Evolutionary conservation across 2,329 filamentous ascomycete species (phyloP).

Genomic region (Eutypella sp.): DNA sequence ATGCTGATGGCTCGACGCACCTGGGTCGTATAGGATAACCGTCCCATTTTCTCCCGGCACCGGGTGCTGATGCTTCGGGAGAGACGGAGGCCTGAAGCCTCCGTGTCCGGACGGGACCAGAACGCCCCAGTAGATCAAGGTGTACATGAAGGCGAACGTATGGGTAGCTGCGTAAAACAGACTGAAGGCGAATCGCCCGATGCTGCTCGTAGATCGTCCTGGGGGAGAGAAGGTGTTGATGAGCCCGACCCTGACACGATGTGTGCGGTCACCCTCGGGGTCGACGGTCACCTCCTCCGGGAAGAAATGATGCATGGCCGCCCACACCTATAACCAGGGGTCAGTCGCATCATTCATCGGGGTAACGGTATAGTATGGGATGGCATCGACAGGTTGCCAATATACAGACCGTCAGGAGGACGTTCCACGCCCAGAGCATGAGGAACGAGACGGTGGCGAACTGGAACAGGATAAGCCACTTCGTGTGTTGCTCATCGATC

Average conservation of each 20-base stretch:
- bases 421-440: slow-evolving; percentile 40
- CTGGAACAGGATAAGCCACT: slow-evolving; percentile 42
- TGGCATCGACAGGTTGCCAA: not conserved
- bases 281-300: slow-evolving; percentile 33
- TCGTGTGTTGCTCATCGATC: slow-evolving; percentile 32
- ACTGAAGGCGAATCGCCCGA: slow-evolving; percentile 41
- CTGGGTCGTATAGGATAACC: slow-evolving; percentile 20
- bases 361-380: not conserved
- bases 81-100: slow-evolving; percentile 21
- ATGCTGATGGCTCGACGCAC: slow-evolving; percentile 12
- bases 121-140: slow-evolving; percentile 43
- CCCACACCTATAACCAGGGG: slow-evolving; percentile 38
- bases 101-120: slow-evolving; percentile 33
- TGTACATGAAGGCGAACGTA: slow-evolving; percentile 46
- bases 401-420: slow-evolving; percentile 41
- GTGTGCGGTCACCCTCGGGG: slow-evolving; percentile 19
- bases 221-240: slow-evolving; percentile 42
- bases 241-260: slow-evolving; percentile 31
- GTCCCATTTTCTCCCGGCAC: slow-evolving; percentile 9
- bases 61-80: slow-evolving; percentile 16
- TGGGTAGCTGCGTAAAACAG: slow-evolving; percentile 44
- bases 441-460: slow-evolving; percentile 42
- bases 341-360: not conserved
- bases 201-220: slow-evolving; percentile 32
- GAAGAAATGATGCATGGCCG: slow-evolving; percentile 46